These are phyloP conservation scores for Aspergillus mulundensis DNA, from an alignment of 495 filamentous ascomycete genomes.

Conservation along the genomic window DNA sequence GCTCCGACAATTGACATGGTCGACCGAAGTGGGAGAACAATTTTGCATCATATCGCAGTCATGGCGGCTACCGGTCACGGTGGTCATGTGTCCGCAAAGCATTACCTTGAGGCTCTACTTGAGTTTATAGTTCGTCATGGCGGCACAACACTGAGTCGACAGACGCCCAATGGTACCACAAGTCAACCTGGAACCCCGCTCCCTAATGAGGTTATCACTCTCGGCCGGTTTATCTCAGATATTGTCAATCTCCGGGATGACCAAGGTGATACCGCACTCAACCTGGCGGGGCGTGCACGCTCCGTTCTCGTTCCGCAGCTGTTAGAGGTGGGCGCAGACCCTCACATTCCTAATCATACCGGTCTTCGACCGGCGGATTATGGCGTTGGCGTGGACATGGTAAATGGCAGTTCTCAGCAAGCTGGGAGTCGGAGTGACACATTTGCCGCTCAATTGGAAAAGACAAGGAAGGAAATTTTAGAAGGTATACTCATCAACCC, in stretches of 20 bases:
- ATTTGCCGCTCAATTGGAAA: conserved; percentile 63
- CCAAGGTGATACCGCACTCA: conserved; percentile 89
- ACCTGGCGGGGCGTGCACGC: conserved; percentile 84
- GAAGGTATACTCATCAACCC: conserved; percentile 28
- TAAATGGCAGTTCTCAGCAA: conserved; percentile 46
- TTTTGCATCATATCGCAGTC: conserved; percentile 92
- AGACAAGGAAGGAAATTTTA: conserved; percentile 44
- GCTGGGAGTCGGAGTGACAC: conserved; percentile 39
- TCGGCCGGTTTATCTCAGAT: conserved; percentile 89
- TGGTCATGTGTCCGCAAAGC: conserved; percentile 71
- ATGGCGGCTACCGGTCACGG: conserved; percentile 90
- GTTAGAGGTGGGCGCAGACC: conserved; percentile 87
- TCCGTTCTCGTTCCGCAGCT: conserved; percentile 93
- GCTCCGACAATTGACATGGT: conserved; percentile 86
- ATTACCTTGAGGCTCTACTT: conserved; percentile 88
- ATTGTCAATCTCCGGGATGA: conserved; percentile 92
- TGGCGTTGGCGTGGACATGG: conserved; percentile 74
- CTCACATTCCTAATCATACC: conserved; percentile 80
- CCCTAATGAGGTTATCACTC: conserved; percentile 60
- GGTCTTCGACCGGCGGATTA: conserved; percentile 86
- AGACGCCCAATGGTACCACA: conserved; percentile 30
- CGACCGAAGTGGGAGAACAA: conserved; percentile 83
- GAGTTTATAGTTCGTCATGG: conserved; percentile 90
- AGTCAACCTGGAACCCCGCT: conserved; percentile 28
- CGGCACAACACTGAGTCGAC: conserved; percentile 58